phyloP scores from a whole-genome alignment of 2,329 filamentous ascomycete genomes.

The Ambrosiella xylebori region DNA sequence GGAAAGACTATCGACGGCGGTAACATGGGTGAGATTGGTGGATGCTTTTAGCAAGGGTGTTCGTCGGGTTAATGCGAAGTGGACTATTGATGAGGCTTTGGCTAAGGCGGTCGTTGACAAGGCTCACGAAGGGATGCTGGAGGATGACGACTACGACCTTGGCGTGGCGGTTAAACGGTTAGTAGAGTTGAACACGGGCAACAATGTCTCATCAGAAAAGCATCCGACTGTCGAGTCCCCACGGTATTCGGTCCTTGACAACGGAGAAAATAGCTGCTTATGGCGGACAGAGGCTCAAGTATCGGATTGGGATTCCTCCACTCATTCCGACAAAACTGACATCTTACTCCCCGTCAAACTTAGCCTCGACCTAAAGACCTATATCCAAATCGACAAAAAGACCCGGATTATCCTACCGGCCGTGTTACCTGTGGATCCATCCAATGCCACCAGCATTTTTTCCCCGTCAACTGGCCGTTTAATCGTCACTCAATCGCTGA shows the following conservation, averaged over 20 bases:
- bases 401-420: neutral
- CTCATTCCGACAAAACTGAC: too few species aligned
- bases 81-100: neutral
- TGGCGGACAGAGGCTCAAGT: too few species aligned
- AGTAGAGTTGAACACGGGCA: too few species aligned
- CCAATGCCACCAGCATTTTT: neutral
- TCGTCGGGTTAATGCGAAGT: neutral
- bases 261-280: too few species aligned
- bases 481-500: neutral
- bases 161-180: neutral
- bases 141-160: neutral
- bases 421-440: neutral
- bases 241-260: too few species aligned
- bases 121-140: neutral
- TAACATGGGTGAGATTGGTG: neutral
- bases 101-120: neutral
- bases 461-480: neutral
- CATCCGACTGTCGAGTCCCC: too few species aligned
- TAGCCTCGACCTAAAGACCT: neutral
- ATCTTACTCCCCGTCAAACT: neutral
- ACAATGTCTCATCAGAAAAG: too few species aligned
- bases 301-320: too few species aligned
- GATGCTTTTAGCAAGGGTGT: neutral
- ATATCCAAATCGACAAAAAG: neutral
- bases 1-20: neutral